A percentile compares a stretch with the other conserved stretches of the same genome.
phyloP scores from a whole-genome alignment of 352 stramenopile genomes.

The Globisporangium okanoganense region DNA sequence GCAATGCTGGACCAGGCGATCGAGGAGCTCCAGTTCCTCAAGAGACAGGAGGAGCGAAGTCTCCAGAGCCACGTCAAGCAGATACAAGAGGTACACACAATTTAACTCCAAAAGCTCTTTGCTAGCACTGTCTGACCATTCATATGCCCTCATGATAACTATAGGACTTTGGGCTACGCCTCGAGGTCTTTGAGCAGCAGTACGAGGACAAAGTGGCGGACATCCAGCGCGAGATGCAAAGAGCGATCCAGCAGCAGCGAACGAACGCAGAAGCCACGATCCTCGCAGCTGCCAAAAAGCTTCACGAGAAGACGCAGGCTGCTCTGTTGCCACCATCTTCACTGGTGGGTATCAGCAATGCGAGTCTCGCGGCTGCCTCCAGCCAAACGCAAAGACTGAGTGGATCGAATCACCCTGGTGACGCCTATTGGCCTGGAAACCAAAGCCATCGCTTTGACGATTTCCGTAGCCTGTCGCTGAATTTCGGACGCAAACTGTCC shows the following conservation, averaged over 20 bases:
- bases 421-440: neutral
- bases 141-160: neutral
- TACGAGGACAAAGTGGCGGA: conserved; percentile 51
- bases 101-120: neutral
- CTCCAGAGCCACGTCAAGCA: conserved; percentile 41
- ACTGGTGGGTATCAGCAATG: neutral
- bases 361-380: neutral
- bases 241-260: conserved; percentile 39
- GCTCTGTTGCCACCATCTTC: conserved; percentile 10
- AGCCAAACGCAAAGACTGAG: neutral
- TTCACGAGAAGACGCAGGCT: conserved; percentile 42
- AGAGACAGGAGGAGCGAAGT: conserved; percentile 43
- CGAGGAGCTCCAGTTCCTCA: conserved; percentile 49
- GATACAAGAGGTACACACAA: conserved; percentile 41
- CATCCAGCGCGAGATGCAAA: conserved; percentile 46
- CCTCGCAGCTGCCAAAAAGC: conserved; percentile 33
- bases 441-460: neutral
- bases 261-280: conserved; percentile 35
- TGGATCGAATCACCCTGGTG: neutral
- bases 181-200: conserved; percentile 64
- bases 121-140: neutral
- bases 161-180: conserved; percentile 46
- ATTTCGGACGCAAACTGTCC: neutral
- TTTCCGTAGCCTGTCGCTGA: neutral
- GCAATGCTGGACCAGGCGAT: conserved; percentile 43